These are phyloP conservation scores for Exophiala lecanii-corni DNA, from an alignment of 2,329 filamentous ascomycete genomes.

Conservation along the genomic window DNA sequence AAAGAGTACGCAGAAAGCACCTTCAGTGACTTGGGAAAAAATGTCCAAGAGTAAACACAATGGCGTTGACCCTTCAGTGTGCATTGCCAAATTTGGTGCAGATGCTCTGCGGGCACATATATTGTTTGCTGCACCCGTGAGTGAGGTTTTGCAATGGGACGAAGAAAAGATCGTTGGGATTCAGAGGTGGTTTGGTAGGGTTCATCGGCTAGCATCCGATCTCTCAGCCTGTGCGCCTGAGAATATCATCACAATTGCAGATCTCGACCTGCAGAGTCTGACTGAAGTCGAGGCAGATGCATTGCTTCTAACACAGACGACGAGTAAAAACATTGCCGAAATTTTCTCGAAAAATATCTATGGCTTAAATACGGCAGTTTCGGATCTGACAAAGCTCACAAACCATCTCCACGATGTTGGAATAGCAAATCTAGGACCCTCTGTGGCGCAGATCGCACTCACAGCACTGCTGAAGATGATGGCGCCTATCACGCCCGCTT, in stretches of 20 bases:
- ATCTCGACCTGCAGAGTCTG: constrained; percentile 21
- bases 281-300: constrained; percentile 41
- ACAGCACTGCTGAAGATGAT: constrained; percentile 64
- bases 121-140: constrained; percentile 80
- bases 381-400: constrained; percentile 75
- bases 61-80: constrained; percentile 73
- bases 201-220: constrained; percentile 55
- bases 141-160: constrained; percentile 83
- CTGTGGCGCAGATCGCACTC: constrained; percentile 38
- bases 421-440: constrained; percentile 39
- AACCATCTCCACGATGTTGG: constrained; percentile 51
- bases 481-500: constrained; percentile 73
- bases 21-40: constrained; percentile 71
- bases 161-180: constrained; percentile 76
- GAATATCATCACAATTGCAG: constrained; percentile 27
- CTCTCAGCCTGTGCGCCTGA: constrained; percentile 7
- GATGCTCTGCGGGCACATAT: constrained; percentile 83
- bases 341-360: constrained; percentile 68
- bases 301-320: constrained; percentile 63
- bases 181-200: constrained; percentile 69
- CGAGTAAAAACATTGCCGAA: constrained; percentile 61
- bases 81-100: constrained; percentile 70
- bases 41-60: constrained; percentile 97
- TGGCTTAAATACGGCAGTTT: constrained; percentile 76
- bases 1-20: constrained; percentile 53